Base-by-base conservation (phyloP, 257 asterid species). In the Gentiana dahurica region DNA sequence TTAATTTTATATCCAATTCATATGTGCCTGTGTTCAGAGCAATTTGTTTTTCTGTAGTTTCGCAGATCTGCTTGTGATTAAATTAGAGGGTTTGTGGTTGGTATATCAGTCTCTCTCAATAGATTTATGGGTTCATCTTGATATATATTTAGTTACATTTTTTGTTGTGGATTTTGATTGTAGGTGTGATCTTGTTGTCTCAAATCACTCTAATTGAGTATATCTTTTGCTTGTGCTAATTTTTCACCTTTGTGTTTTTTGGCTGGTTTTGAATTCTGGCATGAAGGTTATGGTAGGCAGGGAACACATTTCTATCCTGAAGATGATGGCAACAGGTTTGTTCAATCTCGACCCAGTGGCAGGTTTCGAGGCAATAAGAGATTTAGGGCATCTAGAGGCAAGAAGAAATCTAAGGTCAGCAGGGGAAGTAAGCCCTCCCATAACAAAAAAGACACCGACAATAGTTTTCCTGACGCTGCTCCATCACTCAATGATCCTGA, bases 211-310 rank as follows among this genome's bases (percentile, higher is more conserved):
- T 36, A 53, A 62, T 34, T 4, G 68, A 49, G 66, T 36, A 53
- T 54, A 53, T 69, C 41, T 46, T 70, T 46, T 53, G 35, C 70
- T 39, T 65, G 49, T 68, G 66, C 59, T 68, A 65, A 71, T 66
- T 12, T 71, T 69, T 63, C 62, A 41, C 15, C 66, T 60, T 50
- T 61, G 32, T 37, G 52, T 48, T 62, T 3, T 59, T 59, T 61
- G 57, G 35, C 53, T 61, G 71, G 62, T 64, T 68, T 69, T 60
- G 10, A 53, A 41, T 72, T 68, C 65, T 73, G 61, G 58, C 75
- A 79, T 83, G 82, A 80, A 92, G 99, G 99, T 81, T 94, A 85
- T 79, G 83, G 86, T 73, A 92, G 85, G 94, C 95, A 88, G 87
- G 94, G 90, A 69, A 87, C 83, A 85, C 83, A 81, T 69, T 70